Base-by-base conservation (phyloP, 1,139 yeast species). In the Sugiyamaella castrensis region DNA sequence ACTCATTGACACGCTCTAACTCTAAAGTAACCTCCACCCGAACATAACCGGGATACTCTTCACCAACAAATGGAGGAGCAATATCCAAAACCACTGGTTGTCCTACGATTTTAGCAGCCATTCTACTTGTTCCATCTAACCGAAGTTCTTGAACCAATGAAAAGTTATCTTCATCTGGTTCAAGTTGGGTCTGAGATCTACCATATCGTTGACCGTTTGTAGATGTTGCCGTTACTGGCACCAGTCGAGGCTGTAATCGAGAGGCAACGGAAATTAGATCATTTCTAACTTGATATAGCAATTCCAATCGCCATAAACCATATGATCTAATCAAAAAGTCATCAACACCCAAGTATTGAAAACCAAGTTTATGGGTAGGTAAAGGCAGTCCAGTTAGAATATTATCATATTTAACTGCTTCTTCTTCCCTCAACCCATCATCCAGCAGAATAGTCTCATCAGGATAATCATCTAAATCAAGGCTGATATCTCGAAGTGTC, bases 291-390 rank as follows among this genome's bases (percentile, higher is more conserved):
- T 56, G 60, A 11, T 47, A 50, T 43, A 62, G 58, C 0, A 57
- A 40, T 19, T 61, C 65, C 2, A 51, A 46, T 12, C 65, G 56
- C 2, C 50, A 46, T 1, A 60, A 45, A 9, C 53, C 49, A 37
- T 64, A 65, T 1, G 58, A 50, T 32, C 75, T 63, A 5, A 60
- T 42, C 3, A 70, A 41, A 16, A 69, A 63, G 52, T 75, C 79
- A 4, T 63, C 53, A 7, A 65, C 37, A 2, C 73, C 64, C 8
- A 74, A 61, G 49, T 62, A 72, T 37, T 65, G 69, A 6, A 63
- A 51, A 8, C 63, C 60, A 28, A 62, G 47, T 24, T 57, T 47
- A 11, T 60, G 58, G 6, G 58, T 46, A 4, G 67, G 59, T 7
- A 58, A 40, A 1, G 61, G 53, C 2, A 11, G 30, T 10, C 31